phyloP scores from a whole-genome alignment of 805 yeast species.

The Wickerhamomyces chambardii region DNA sequence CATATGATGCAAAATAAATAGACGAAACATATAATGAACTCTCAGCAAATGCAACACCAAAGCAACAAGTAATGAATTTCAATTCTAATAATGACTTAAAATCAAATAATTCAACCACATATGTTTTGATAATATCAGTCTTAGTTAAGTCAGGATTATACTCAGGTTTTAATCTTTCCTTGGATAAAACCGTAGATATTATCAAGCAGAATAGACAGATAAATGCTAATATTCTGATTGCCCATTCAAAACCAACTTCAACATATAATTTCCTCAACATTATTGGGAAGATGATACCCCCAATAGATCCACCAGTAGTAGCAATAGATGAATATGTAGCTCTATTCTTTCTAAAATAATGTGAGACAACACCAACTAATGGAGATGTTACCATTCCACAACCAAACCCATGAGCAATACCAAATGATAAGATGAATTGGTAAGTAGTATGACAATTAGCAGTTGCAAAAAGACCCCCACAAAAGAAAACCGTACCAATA shows the following conservation, averaged over 20 bases:
- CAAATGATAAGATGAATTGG: constrained; percentile 56
- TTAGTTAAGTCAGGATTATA: constrained; percentile 6
- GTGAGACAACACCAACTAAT: constrained; percentile 49
- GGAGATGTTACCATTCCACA: constrained; percentile 56
- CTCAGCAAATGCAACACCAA: constrained; percentile 37
- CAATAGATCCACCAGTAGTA: constrained; percentile 46
- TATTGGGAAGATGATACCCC: constrained; percentile 48
- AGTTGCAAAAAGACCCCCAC: constrained; percentile 46
- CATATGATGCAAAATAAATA: constrained; percentile 45
- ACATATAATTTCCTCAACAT: constrained; percentile 40
- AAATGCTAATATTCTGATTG: constrained; percentile 44
- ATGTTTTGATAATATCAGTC: constrained; percentile 8
- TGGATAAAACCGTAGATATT: constrained; percentile 26
- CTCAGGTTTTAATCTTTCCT: constrained; percentile 25
- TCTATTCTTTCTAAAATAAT: constrained; percentile 54
- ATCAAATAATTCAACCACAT: constrained; percentile 24
- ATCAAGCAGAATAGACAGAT: constrained; percentile 30
- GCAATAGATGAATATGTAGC: constrained; percentile 47
- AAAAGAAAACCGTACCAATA: constrained; percentile 34
- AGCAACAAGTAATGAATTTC: constrained; percentile 31
- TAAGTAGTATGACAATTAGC: constrained; percentile 44
- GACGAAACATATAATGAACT: constrained; percentile 34
- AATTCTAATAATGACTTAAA: constrained; percentile 31
- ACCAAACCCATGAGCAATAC: constrained; percentile 48
- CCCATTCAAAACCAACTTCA: constrained; percentile 51